Evolutionary conservation across 805 yeast species (phyloP), one percentile per base, ranked within the genome.

Genomic region (Brettanomyces custersianus): DNA sequence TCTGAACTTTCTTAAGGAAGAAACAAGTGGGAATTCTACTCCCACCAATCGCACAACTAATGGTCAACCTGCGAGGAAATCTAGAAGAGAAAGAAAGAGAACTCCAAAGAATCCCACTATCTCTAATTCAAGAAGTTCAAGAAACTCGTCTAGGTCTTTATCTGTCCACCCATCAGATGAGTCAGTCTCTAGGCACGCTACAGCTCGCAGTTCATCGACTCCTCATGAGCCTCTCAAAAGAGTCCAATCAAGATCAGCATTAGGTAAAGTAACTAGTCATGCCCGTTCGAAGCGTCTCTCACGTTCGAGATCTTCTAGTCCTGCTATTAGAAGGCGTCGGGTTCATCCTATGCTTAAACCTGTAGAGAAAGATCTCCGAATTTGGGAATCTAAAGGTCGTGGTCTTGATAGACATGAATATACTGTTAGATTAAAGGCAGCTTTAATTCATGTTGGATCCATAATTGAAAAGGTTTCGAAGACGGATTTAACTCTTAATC

Each of bases 1-100:
- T 49, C 70, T 90, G 20, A 59, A 74, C 3, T 77, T 85, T 9
- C 60, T 90, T 46, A 69, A 70, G 41, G 95, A 78, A 43, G 35
- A 40, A 16, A 37, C 38, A 24, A 30, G 29, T 11, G 10, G 33
- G 10, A n/a, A 25, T 12, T 17, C 33, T 10, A 13, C n/a, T 12
- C 33, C 33, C 5, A 24, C 19, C 10, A 31, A 13, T 21, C 9
- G 8, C 13, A 17, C 24, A 19, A 17, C 17, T 31, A 5, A 9
- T 7, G 16, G 12, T 11, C 12, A 9, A 6, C 8, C 13, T 20
- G 18, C 20, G 8, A 29, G 16, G 25, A 18, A 20, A 13, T 15
- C 20, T 15, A 27, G 27, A 13, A 32, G 22, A 28, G 22, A 10
- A 20, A 27, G 32, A 27, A 26, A 28, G 27, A 13, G n/a, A 12